Conservation (phyloP, 176 grass and related monocot species). For the Cenchrus purpureus region DNA sequence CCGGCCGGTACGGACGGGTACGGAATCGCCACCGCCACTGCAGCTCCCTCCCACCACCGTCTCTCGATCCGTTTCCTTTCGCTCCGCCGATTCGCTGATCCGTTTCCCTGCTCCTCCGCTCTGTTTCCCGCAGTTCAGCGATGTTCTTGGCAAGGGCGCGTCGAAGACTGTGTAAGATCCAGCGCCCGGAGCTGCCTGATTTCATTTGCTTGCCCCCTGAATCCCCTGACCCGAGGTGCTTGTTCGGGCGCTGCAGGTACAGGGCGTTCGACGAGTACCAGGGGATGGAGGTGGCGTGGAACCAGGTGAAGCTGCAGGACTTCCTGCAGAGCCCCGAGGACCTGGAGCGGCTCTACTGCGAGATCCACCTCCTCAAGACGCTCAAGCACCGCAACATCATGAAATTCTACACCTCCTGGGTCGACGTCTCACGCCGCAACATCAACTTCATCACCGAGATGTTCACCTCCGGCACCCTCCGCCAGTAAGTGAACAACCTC, state of each 20-base stretch:
- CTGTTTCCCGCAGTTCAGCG: conserved; percentile 59
- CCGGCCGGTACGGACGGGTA: conserved; percentile 97
- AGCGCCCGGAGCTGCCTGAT: background rate
- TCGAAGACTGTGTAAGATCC: conserved; percentile 96
- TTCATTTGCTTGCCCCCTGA: background rate
- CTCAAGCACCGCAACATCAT: conserved; percentile 96
- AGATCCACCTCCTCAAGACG: conserved; percentile 98
- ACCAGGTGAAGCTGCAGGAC: conserved; percentile 93
- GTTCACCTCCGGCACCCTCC: conserved; percentile 97
- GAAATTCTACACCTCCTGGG: conserved; percentile 97
- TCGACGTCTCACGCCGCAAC: conserved; percentile 76
- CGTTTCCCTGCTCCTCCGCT: conserved; percentile 15
- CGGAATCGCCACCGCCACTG: conserved; percentile 16
- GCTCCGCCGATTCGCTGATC: conserved; percentile 24
- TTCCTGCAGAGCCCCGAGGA: conserved; percentile 87
- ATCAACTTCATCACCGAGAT: conserved; percentile 99
- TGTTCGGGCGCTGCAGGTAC: conserved; percentile 54
- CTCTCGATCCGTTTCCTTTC: conserved; percentile 31
- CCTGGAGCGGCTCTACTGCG: conserved; percentile 92
- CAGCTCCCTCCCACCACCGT: background rate
- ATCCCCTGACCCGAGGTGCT: conserved; percentile 5
- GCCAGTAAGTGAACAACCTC: conserved; percentile 62
- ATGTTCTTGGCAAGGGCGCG: conserved; percentile 91
- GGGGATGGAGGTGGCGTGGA: conserved; percentile 98
- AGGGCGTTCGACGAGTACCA: conserved; percentile 89